A percentile compares a stretch with the other conserved stretches of the same genome.
These are phyloP conservation scores for Penicillium hesseltinei DNA, from an alignment of 2,329 filamentous ascomycete genomes.

Conservation along the genomic window DNA sequence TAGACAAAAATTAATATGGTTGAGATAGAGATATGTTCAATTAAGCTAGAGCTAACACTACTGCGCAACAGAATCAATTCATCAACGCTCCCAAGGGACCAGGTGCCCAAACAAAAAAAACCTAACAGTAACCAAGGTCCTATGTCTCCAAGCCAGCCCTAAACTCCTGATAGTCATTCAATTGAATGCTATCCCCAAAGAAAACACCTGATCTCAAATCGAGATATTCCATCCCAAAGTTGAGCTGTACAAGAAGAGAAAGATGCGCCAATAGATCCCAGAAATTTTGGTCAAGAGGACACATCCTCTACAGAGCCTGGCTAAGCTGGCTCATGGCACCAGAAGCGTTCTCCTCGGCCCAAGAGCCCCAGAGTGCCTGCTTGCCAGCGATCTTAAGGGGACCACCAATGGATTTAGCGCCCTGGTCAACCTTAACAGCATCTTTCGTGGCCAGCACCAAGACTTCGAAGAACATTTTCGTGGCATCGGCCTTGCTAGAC, in stretches of 20 bases:
- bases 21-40: slow-evolving; percentile 19
- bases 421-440: slow-evolving; percentile 93
- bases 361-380: slow-evolving; percentile 92
- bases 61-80: slow-evolving; percentile 2
- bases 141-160: slow-evolving; percentile 13
- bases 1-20: background rate
- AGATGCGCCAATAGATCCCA: slow-evolving; percentile 18
- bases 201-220: slow-evolving; percentile 22
- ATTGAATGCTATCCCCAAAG: slow-evolving; percentile 9
- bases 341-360: slow-evolving; percentile 71
- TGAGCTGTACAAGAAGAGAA: slow-evolving; percentile 28
- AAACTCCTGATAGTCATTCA: slow-evolving; percentile 22
- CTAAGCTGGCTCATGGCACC: slow-evolving; percentile 43
- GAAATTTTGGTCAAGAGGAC: slow-evolving; percentile 8
- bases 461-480: slow-evolving; percentile 99
- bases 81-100: slow-evolving; percentile 10
- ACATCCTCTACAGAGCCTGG: slow-evolving; percentile 26
- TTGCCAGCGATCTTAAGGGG: slow-evolving; percentile 84
- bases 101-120: slow-evolving; percentile 3
- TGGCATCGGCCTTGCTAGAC: slow-evolving; percentile 85
- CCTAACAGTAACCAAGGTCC: slow-evolving; percentile 11
- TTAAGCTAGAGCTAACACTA: slow-evolving; percentile 21
- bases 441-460: slow-evolving; percentile 96
- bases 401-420: slow-evolving; percentile 67
- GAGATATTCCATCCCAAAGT: slow-evolving; percentile 24